These are phyloP conservation scores for Castanopsis chinensis DNA, from an alignment of 306 rosid species.

Conservation along the genomic window DNA sequence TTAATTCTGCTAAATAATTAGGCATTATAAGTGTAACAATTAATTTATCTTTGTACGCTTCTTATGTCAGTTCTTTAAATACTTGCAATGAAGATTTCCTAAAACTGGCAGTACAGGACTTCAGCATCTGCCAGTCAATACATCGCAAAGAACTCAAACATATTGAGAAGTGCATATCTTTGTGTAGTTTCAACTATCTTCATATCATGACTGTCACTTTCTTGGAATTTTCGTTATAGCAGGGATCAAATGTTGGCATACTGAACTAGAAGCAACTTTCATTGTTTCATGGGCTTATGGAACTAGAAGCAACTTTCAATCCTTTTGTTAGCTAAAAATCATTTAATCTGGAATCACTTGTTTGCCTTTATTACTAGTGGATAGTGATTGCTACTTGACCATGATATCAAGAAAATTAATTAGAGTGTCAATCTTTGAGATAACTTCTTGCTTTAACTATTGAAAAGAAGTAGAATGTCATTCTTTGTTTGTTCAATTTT, in stretches of 20 bases:
- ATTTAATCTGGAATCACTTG: conserved; percentile 2
- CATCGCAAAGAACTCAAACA: conserved; percentile 57
- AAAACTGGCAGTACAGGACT: conserved; percentile 75
- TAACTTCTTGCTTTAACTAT: background rate
- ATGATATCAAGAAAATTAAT: background rate
- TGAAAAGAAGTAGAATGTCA: background rate
- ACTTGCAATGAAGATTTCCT: conserved; percentile 60
- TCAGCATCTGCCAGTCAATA: conserved; percentile 63
- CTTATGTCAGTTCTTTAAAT: conserved; percentile 51
- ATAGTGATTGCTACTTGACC: background rate
- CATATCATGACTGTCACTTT: background rate
- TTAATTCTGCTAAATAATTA: background rate
- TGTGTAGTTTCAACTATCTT: background rate
- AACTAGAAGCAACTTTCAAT: background rate
- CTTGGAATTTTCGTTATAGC: background rate
- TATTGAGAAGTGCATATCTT: conserved; percentile 49
- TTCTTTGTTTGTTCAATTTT: background rate
- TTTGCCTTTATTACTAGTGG: background rate
- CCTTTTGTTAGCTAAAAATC: background rate
- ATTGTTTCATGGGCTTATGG: background rate
- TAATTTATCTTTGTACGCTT: background rate
- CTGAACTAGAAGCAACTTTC: background rate
- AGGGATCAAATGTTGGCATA: background rate
- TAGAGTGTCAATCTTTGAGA: background rate
- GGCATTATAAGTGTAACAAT: background rate